Evolutionary conservation across 2,329 filamentous ascomycete genomes (phyloP).

Genomic region (Fusarium brachygibbosum): DNA sequence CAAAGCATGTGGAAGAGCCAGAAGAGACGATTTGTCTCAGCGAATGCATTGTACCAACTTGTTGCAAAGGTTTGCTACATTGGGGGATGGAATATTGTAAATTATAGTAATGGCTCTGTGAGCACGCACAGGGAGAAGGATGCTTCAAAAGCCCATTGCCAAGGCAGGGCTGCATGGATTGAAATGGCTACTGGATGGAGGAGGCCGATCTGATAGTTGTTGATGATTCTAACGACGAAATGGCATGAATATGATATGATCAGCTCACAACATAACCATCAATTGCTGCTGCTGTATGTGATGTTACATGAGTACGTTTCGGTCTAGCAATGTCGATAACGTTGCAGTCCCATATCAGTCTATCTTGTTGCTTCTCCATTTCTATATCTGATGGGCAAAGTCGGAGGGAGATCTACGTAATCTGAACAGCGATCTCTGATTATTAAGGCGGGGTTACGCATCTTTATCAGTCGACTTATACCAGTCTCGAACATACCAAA

Average conservation of each 20-base stretch:
- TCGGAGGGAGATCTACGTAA: conserved; percentile 17
- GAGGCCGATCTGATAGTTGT: conserved; percentile 47
- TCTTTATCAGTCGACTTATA: background rate
- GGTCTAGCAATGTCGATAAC: background rate
- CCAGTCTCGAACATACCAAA: background rate
- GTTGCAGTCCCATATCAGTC: background rate
- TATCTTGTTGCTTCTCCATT: background rate
- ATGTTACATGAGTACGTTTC: background rate
- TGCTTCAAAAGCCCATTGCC: conserved; percentile 19
- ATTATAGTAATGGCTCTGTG: conserved; percentile 46
- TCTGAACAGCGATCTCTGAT: conserved; percentile 3
- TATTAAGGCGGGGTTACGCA: conserved; percentile 27
- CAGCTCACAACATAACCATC: conserved; percentile 40
- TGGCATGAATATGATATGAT: conserved; percentile 55
- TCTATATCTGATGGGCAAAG: conserved; percentile 13
- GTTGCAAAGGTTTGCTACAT: conserved; percentile 29
- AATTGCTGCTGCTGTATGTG: background rate
- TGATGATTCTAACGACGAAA: conserved; percentile 52
- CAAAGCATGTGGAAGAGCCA: conserved; percentile 31
- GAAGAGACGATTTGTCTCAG: conserved; percentile 35
- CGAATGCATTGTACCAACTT: conserved; percentile 36
- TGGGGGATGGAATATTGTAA: conserved; percentile 44
- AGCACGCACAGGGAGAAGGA: conserved; percentile 27
- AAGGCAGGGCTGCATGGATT: conserved; percentile 22
- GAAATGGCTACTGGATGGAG: conserved; percentile 27